These are phyloP conservation scores for Tritrichomonas foetus DNA, from an alignment of 208 protist genomes.

Conservation along the genomic window DNA sequence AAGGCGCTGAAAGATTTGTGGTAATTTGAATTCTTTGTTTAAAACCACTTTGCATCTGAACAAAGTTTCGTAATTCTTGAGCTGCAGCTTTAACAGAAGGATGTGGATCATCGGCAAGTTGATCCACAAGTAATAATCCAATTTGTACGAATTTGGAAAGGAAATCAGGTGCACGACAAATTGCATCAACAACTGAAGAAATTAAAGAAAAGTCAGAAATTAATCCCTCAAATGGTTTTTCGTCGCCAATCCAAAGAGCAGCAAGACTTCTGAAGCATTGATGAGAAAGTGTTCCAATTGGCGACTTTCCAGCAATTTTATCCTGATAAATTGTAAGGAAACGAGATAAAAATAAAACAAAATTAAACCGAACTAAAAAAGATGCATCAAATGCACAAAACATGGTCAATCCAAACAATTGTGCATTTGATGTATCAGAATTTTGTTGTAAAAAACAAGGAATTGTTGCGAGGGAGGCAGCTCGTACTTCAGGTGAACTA, in stretches of 20 bases:
- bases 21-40: no score
- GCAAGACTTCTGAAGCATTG: neutral
- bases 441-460: neutral
- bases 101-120: neutral
- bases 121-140: neutral
- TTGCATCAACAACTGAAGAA: neutral
- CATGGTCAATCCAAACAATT: neutral
- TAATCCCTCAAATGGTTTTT: neutral
- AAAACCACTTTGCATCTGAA: no score
- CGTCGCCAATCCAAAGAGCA: neutral
- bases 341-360: neutral
- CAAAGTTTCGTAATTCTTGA: neutral
- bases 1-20: no score
- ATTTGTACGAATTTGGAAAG: neutral
- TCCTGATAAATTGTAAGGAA: neutral
- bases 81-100: neutral
- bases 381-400: neutral
- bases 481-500: neutral
- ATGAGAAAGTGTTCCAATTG: neutral
- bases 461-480: neutral
- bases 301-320: neutral
- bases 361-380: conserved; percentile 16
- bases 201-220: neutral
- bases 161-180: neutral
- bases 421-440: neutral